phyloP scores from a whole-genome alignment of 208 protist genomes.

The Vickermania ingenoplastis region DNA sequence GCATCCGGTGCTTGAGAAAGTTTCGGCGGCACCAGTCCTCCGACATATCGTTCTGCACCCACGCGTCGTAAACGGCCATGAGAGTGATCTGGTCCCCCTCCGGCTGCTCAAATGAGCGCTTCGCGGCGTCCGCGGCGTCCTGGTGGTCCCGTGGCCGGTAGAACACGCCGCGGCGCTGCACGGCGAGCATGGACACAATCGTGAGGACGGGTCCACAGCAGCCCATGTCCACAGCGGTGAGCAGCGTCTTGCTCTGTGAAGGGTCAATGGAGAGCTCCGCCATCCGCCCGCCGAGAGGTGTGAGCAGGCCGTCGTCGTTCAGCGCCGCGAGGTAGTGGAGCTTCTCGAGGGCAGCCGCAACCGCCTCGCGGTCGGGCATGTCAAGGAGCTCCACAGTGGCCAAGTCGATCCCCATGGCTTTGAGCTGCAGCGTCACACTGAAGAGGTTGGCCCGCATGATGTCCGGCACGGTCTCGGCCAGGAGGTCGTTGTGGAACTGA shows the following conservation, averaged over 20 bases:
- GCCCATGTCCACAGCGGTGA: constrained; percentile 93
- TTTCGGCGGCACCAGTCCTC: constrained; percentile 96
- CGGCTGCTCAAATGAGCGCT: constrained; percentile 93
- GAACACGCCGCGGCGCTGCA: constrained; percentile 87
- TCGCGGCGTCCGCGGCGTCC: constrained; percentile 93
- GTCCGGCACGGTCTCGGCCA: constrained; percentile 92
- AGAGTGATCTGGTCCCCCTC: constrained; percentile 97
- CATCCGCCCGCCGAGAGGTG: constrained; percentile 96
- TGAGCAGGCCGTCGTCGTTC: constrained; percentile 97
- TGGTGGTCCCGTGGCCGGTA: constrained; percentile 87
- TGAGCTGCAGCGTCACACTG: constrained; percentile 96
- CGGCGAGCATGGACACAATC: constrained; percentile 97
- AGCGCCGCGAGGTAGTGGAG: constrained; percentile 95
- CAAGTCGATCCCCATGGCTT: constrained; percentile 98
- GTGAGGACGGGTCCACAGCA: constrained; percentile 97
- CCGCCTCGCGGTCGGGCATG: constrained; percentile 87
- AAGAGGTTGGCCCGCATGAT: constrained; percentile 98
- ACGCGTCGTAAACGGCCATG: constrained; percentile 93
- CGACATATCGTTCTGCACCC: constrained; percentile 82
- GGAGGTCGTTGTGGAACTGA: constrained; percentile 95
- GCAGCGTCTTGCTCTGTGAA: constrained; percentile 96
- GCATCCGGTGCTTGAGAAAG: constrained; percentile 95
- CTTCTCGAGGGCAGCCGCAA: constrained; percentile 96
- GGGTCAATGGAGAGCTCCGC: constrained; percentile 98
- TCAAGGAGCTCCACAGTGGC: constrained; percentile 98